Evolutionary conservation across 768 basidiomycete species (phyloP), one percentile per base, ranked within the genome.

Genomic region (Russula sp.): DNA sequence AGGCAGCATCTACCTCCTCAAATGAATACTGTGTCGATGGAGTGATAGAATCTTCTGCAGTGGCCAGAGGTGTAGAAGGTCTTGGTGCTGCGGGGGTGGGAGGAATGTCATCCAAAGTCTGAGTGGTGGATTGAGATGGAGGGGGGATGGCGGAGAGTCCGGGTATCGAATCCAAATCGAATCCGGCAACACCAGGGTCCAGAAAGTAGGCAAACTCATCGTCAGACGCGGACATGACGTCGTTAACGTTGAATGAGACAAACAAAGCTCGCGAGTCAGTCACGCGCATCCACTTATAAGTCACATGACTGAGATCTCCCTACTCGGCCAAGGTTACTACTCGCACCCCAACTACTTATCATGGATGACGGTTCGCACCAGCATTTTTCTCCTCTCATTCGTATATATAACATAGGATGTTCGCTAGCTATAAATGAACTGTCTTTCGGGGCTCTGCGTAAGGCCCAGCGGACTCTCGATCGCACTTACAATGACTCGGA

Each of bases 191-290:
- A 62, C 86, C 82, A 26, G 81, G 79, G 69, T 87, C 85, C 0
- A 79, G 80, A 36, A 84, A 62, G 57, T 73, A 68, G 67, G 83
- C 83, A 62, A 81, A 88, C 60, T 84, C 80, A 69, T 87, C 83
- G 1, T 69, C 83, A 2, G 49, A 49, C 5, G 67, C 67, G 34
- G 66, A 58, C 40, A 60, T 61, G 26, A 30, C 20, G 24, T n/a
- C 2, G 38, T 34, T n/a, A 5, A 30, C n/a, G n/a, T n/a, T n/a
- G 22, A 22, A 22, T 13, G 9, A n/a, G 6, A 44, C 18, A 44
- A 48, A 2, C n/a, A 22, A 48, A 10, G 4, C 9, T 16, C 10
- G 6, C 18, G 48, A 36, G 16, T n/a, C 24, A 4, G 26, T 36
- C 53, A 49, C 34, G 26, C 40, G 40, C n/a, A 20, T 48, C 5